Conservation (phyloP, 305 asterid genomes). For the Fraxinus dipetala region DNA sequence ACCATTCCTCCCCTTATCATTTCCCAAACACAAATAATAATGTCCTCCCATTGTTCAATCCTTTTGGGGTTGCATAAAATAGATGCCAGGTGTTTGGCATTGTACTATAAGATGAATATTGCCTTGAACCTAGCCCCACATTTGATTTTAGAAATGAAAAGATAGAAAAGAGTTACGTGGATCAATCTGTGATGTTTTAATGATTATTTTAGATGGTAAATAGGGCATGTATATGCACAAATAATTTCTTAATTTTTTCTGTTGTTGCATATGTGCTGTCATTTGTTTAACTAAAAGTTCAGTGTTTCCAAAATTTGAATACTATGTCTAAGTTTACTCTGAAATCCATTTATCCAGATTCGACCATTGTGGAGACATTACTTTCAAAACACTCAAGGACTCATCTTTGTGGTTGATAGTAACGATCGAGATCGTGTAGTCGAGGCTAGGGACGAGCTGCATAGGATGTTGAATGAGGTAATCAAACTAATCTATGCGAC, state of each 20-base stretch:
- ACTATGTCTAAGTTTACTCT: not conserved
- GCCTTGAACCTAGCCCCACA: not conserved
- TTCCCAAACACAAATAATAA: not conserved
- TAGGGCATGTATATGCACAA: not conserved
- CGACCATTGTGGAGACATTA: conserved; percentile 91
- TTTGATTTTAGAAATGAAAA: not conserved
- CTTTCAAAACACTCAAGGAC: conserved; percentile 84
- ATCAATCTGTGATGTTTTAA: not conserved
- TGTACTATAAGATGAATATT: not conserved
- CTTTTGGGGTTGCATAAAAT: not conserved
- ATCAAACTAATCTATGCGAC: not conserved
- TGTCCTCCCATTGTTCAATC: not conserved
- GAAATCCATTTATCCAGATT: conserved; percentile 37
- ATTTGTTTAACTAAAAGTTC: not conserved
- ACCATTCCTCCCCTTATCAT: not conserved
- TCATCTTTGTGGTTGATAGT: conserved; percentile 84
- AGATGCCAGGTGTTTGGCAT: not conserved
- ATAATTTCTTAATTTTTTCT: not conserved
- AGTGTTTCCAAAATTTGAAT: not conserved
- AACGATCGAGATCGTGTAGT: conserved; percentile 88
- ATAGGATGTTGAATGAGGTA: conserved; percentile 88
- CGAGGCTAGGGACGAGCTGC: conserved; percentile 93
- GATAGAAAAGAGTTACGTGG: not conserved
- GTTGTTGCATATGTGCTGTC: not conserved
- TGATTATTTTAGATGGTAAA: not conserved